These are phyloP conservation scores for Leucosporidium yakuticum DNA, from an alignment of 768 basidiomycete genomes.

Conservation along the genomic window DNA sequence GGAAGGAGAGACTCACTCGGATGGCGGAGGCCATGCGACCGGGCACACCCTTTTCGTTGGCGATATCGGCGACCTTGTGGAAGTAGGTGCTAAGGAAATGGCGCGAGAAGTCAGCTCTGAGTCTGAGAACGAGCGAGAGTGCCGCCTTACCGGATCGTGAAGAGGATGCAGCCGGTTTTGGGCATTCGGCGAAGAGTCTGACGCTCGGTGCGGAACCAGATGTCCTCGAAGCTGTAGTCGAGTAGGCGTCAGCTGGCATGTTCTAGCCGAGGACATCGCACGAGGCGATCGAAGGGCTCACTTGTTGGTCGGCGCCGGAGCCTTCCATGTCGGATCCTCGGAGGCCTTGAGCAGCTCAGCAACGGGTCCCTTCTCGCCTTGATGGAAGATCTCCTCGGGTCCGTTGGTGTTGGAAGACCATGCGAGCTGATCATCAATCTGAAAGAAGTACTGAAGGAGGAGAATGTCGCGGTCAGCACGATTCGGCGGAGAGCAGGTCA, in stretches of 20 bases:
- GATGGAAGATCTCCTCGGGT: slow-evolving; percentile 50
- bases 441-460: slow-evolving; percentile 5
- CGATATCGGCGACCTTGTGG: slow-evolving; percentile 46
- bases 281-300: background rate
- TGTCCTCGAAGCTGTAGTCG: slow-evolving; percentile 37
- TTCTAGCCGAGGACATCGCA: background rate
- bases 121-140: too few species aligned
- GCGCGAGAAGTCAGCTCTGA: too few species aligned
- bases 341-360: background rate
- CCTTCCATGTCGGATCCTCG: background rate
- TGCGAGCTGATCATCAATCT: slow-evolving; percentile 10
- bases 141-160: slow-evolving; percentile 50
- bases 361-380: slow-evolving; percentile 31
- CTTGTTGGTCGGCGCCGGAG: background rate
- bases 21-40: slow-evolving; percentile 60
- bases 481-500: slow-evolving; percentile 29
- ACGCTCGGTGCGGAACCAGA: slow-evolving; percentile 59
- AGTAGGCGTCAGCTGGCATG: background rate
- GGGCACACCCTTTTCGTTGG: slow-evolving; percentile 55
- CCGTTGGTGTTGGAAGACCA: slow-evolving; percentile 23
- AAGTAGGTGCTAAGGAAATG: slow-evolving; percentile 19
- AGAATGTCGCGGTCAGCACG: slow-evolving; percentile 32
- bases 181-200: slow-evolving; percentile 63
- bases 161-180: slow-evolving; percentile 58
- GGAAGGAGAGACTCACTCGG: slow-evolving; percentile 1